phyloP scores from a whole-genome alignment of 2,329 filamentous ascomycete genomes.

The Aspergillus spinulosporus region DNA sequence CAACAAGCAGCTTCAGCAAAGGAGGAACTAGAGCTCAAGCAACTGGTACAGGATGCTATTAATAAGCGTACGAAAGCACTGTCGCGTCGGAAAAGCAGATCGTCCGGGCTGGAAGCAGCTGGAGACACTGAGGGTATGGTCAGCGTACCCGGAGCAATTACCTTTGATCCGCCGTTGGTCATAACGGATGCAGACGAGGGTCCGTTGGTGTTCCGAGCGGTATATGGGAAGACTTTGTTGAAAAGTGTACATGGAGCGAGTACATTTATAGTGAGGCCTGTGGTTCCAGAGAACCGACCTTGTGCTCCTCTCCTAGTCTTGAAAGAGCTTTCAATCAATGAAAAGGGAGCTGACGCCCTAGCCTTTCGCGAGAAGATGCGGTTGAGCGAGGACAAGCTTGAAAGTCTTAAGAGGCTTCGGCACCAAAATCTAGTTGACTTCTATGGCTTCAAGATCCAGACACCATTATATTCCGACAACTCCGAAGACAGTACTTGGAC shows the following conservation, averaged over 20 bases:
- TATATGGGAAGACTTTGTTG: slow-evolving; percentile 68
- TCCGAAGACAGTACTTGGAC: slow-evolving; percentile 59
- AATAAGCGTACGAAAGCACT: slow-evolving; percentile 43
- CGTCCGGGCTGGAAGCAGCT: slow-evolving; percentile 32
- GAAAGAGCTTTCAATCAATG: slow-evolving; percentile 66
- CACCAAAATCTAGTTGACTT: slow-evolving; percentile 78
- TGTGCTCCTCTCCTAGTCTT: slow-evolving; percentile 66
- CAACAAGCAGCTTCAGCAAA: slow-evolving; percentile 44
- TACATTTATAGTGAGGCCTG: slow-evolving; percentile 67
- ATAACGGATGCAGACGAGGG: slow-evolving; percentile 66
- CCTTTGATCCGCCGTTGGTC: slow-evolving; percentile 49
- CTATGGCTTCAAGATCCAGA: slow-evolving; percentile 77
- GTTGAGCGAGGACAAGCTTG: slow-evolving; percentile 72
- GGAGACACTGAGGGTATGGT: slow-evolving; percentile 32
- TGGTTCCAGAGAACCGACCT: slow-evolving; percentile 56
- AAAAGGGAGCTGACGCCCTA: slow-evolving; percentile 58
- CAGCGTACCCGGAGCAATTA: slow-evolving; percentile 40
- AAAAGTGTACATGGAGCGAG: slow-evolving; percentile 66
- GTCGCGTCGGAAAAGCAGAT: slow-evolving; percentile 42
- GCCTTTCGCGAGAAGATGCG: slow-evolving; percentile 75
- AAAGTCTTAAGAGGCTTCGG: slow-evolving; percentile 70
- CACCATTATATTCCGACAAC: slow-evolving; percentile 44
- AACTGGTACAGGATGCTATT: slow-evolving; percentile 41
- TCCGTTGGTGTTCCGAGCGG: slow-evolving; percentile 66
- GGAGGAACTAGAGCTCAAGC: slow-evolving; percentile 42